Evolutionary conservation across 169 alveolate species (phyloP).

Genomic region (Miamiensis avidus): DNA sequence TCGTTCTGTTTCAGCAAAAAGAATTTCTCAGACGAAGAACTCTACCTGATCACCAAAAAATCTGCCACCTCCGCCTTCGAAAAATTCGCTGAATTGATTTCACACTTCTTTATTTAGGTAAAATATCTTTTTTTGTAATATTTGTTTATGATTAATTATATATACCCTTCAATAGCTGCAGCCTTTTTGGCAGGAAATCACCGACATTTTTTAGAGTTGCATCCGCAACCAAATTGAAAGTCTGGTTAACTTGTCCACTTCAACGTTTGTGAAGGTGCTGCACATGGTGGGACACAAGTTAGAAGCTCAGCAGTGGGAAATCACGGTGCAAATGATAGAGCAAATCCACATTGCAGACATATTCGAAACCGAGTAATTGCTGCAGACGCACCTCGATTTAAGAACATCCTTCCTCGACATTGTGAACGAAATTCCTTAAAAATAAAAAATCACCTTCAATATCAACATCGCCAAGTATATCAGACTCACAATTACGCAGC

Average conservation of each 20-base stretch:
- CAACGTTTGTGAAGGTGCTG: not conserved
- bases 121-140: not conserved
- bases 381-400: not conserved
- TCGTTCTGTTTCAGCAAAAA: constrained; percentile 9
- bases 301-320: not conserved
- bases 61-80: constrained; percentile 26
- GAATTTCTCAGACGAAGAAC: constrained; percentile 6
- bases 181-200: not conserved
- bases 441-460: not conserved
- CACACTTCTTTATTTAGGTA: not conserved
- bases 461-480: no score
- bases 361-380: not conserved
- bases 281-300: not conserved
- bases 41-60: not conserved
- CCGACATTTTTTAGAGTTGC: not conserved
- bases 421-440: not conserved
- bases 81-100: constrained; percentile 9
- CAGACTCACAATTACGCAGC: not conserved
- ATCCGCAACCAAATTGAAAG: not conserved
- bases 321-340: not conserved
- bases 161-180: not conserved
- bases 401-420: not conserved
- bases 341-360: not conserved
- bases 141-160: not conserved
- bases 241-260: not conserved